Conservation (phyloP, 2,329 filamentous ascomycete species). For the Alternaria rosae region DNA sequence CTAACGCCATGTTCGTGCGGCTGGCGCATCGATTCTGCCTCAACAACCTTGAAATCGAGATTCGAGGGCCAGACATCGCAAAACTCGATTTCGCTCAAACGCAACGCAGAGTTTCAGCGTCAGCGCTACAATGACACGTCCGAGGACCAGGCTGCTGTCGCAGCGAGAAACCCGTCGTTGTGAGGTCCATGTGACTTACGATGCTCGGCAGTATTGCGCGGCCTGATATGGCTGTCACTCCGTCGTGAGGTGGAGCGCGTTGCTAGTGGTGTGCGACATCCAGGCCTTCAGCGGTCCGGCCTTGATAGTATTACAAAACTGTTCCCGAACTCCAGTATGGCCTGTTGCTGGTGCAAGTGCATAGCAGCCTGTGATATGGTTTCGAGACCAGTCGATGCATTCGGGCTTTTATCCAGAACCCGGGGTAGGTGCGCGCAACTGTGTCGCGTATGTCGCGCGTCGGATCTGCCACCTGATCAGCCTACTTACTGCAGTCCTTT, state of each 20-base stretch:
- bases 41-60: background rate
- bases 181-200: background rate
- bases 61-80: background rate
- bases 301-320: background rate
- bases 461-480: background rate
- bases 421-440: background rate
- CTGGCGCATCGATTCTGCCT: background rate
- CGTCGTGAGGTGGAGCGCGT: background rate
- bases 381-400: background rate
- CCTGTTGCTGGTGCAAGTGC: background rate
- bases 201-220: background rate
- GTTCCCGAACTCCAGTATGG: background rate
- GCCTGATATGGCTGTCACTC: background rate
- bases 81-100: background rate
- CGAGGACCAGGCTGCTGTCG: background rate
- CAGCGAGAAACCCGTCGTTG: background rate
- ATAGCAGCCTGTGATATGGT: background rate
- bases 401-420: constrained; percentile 1
- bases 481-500: background rate
- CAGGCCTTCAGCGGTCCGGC: background rate
- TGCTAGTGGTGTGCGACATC: background rate
- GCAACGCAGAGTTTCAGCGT: background rate
- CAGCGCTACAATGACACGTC: background rate
- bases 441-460: constrained; percentile 2
- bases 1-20: background rate